Evolutionary conservation across 176 grass and related monocot species (phyloP).

Genomic region (Luzula sylvatica): DNA sequence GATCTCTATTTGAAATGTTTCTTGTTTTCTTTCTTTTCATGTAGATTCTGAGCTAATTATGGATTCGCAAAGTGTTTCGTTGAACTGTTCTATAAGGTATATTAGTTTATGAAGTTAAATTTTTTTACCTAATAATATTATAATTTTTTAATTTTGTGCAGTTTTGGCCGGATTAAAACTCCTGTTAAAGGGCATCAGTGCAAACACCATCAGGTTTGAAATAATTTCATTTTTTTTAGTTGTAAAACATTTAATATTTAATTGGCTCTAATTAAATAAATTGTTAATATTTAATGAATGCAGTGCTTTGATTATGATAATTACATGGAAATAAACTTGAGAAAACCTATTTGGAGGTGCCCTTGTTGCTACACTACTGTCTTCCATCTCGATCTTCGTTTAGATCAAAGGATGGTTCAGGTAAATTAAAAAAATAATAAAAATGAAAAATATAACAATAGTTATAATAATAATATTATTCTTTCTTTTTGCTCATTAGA

Average conservation of each 20-base stretch:
- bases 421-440: conserved; percentile 30
- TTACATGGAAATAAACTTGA: conserved; percentile 86
- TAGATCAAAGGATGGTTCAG: conserved; percentile 81
- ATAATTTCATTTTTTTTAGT: conserved; percentile 22
- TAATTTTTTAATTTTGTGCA: conserved; percentile 24
- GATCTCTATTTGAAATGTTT: background rate
- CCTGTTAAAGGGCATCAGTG: conserved; percentile 78
- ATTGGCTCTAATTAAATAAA: conserved; percentile 5
- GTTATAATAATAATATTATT: conserved; percentile 13
- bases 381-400: conserved; percentile 49
- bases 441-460: background rate
- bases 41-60: conserved; percentile 84
- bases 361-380: conserved; percentile 69
- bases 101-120: conserved; percentile 13
- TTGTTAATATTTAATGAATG: conserved; percentile 4
- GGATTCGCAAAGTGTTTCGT: conserved; percentile 82
- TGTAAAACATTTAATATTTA: background rate
- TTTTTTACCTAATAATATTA: conserved; percentile 4
- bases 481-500: conserved; percentile 26
- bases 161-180: conserved; percentile 66
- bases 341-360: conserved; percentile 81
- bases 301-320: conserved; percentile 99
- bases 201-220: conserved; percentile 82
- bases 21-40: conserved; percentile 1
- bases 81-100: conserved; percentile 98